Conservation (phyloP, 2,329 filamentous ascomycete genomes). For the Penicillium sp. region DNA sequence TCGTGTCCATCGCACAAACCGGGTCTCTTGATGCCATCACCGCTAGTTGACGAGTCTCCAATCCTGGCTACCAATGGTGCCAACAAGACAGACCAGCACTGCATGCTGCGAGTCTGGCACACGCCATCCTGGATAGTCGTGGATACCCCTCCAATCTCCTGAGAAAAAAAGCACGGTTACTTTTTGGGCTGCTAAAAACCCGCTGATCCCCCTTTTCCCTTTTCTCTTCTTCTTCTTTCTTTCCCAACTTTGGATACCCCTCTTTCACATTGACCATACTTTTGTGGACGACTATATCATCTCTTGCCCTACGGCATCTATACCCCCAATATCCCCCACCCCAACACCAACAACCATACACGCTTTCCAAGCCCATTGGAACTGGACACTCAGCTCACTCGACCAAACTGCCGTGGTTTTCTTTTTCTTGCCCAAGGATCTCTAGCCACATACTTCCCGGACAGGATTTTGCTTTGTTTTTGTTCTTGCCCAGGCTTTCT, state of each 20-base stretch:
- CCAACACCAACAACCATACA: neutral
- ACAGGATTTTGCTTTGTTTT: constrained; percentile 41
- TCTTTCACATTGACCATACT: constrained; percentile 23
- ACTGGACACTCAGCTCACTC: constrained; percentile 13
- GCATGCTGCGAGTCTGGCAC: constrained; percentile 26
- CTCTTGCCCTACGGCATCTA: neutral
- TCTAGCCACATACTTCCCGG: constrained; percentile 30
- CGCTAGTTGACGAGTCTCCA: constrained; percentile 14
- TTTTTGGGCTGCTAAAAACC: constrained; percentile 27
- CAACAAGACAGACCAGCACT: constrained; percentile 21
- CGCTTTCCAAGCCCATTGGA: constrained; percentile 15
- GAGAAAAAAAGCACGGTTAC: constrained; percentile 17
- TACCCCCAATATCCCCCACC: neutral
- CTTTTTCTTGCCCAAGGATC: constrained; percentile 30
- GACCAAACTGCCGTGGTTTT: constrained; percentile 24
- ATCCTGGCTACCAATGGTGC: constrained; percentile 24
- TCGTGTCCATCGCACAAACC: constrained; percentile 16
- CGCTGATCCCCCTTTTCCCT: constrained; percentile 20
- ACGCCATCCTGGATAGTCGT: constrained; percentile 22
- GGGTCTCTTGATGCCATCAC: constrained; percentile 25
- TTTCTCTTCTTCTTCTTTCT: constrained; percentile 15
- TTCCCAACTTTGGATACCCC: constrained; percentile 23
- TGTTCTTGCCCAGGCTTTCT: constrained; percentile 32
- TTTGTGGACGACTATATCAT: neutral
- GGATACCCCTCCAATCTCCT: neutral